phyloP scores from a whole-genome alignment of 164 flowering plant species.

The Magnolia officinalis region DNA sequence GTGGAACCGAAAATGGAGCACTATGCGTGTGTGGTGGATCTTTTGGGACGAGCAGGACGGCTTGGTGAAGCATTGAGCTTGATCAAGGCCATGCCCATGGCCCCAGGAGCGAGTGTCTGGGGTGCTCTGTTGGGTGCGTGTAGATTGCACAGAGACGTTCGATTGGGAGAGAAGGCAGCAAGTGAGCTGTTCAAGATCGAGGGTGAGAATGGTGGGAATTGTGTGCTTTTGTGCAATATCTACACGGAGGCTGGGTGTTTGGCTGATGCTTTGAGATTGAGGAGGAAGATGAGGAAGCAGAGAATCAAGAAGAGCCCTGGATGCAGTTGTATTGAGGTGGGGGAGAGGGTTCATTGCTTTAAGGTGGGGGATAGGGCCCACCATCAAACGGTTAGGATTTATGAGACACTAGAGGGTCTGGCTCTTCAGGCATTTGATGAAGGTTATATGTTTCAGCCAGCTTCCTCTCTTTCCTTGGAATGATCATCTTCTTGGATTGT shows the following conservation, averaged over 20 bases:
- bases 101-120: constrained; percentile 23
- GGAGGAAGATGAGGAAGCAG: constrained; percentile 34
- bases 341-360: constrained; percentile 28
- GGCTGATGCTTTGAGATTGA: constrained; percentile 31
- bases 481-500: not conserved
- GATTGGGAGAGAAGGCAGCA: constrained; percentile 33
- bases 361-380: constrained; percentile 17
- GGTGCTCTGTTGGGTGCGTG: constrained; percentile 46
- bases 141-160: constrained; percentile 26
- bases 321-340: constrained; percentile 36
- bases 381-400: constrained; percentile 24
- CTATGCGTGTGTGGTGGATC: constrained; percentile 43
- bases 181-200: constrained; percentile 34
- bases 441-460: not conserved
- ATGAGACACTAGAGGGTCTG: constrained; percentile 20
- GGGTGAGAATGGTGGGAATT: constrained; percentile 34
- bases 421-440: constrained; percentile 4
- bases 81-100: constrained; percentile 32
- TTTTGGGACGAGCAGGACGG: constrained; percentile 41
- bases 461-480: not conserved
- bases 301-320: constrained; percentile 43
- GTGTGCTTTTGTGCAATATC: constrained; percentile 36
- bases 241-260: constrained; percentile 39
- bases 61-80: constrained; percentile 33
- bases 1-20: constrained; percentile 31